phyloP scores from a whole-genome alignment of 1,139 yeast species.

The Taphrina deformans region DNA sequence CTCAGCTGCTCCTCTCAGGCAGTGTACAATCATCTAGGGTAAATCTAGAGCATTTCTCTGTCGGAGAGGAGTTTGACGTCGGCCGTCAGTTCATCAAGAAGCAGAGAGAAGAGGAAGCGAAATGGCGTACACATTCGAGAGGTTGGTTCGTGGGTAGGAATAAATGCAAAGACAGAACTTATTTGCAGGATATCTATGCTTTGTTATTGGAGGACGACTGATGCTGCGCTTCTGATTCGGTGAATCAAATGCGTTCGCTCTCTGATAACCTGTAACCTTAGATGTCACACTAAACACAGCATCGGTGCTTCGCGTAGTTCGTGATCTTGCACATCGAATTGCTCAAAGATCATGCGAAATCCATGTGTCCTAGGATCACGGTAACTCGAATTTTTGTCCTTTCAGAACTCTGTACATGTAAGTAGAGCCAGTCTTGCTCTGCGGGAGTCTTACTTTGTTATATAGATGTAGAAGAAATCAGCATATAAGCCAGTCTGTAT shows the following conservation, averaged over 20 bases:
- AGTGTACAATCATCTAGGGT: background rate
- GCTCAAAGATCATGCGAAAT: background rate
- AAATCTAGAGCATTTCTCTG: constrained; percentile 38
- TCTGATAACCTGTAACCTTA: too few species aligned
- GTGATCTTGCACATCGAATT: background rate
- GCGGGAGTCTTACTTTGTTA: constrained; percentile 52
- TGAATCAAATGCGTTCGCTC: too few species aligned
- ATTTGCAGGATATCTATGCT: constrained; percentile 28
- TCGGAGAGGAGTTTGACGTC: constrained; percentile 51
- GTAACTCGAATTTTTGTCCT: constrained; percentile 78
- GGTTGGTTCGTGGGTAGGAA: constrained; percentile 55
- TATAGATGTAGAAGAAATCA: constrained; percentile 91
- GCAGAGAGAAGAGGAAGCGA: constrained; percentile 55
- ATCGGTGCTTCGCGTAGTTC: too few species aligned
- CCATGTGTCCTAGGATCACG: constrained; percentile 43
- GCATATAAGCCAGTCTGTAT: constrained; percentile 85
- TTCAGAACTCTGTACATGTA: constrained; percentile 57
- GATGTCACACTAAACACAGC: too few species aligned
- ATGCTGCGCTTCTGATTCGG: background rate
- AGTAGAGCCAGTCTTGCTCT: background rate
- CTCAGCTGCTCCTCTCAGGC: background rate
- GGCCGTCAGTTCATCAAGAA: constrained; percentile 49
- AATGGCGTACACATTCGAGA: constrained; percentile 53
- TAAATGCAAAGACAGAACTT: constrained; percentile 33
- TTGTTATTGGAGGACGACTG: constrained; percentile 7